Base-by-base conservation (phyloP, 129 eudicot species). In the Pittosporum tobira region DNA sequence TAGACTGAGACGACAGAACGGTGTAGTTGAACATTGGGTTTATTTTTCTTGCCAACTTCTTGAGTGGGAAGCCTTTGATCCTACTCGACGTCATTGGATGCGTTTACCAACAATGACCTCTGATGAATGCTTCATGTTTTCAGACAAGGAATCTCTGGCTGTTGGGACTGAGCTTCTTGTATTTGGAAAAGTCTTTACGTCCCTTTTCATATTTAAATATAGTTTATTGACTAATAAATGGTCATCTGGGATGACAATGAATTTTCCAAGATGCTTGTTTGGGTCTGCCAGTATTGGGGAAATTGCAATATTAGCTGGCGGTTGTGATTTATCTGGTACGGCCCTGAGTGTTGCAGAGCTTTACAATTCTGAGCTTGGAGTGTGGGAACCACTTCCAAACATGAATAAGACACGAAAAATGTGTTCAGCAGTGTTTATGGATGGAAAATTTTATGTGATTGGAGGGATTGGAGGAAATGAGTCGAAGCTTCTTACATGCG, bases 31-130 rank as follows among this genome's bases (percentile, higher is more conserved):
- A 70, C 94, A 88, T 63, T 88, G 96, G 96, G 96, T 88, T 46
- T 88, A 88, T 72, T 83, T 83, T 62, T 88, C 96, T 11, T 88
- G 96, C 80, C 79, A 78, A 55, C 60, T 88, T 53, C 83, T 77
- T 28, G 86, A 76, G 59, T 88, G 96, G 96, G 96, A 88, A 67
- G 96, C 96, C 25, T 88, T 88, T 59, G 89, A 88, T 67, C 96
- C 96, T 0, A 67, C 18, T 22, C 62, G 86, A 48, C 78, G 68
- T 28, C 81, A 64, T 51, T 88, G 96, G 96, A 83, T 88, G 88
- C 78, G 46, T 26, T 64, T 88, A 20, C 96, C 96, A 3, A 67
- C 76, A 30, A 78, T 84, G 84, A 47, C 81, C 9, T 68, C 88
- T 16, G 74, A 84, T 63, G 79, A 81, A 30, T 84, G 81, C 64